Evolutionary conservation across 1,284 basidiomycete species (phyloP), one percentile per base, ranked within the genome.

Genomic region (Coriolopsis trogii): DNA sequence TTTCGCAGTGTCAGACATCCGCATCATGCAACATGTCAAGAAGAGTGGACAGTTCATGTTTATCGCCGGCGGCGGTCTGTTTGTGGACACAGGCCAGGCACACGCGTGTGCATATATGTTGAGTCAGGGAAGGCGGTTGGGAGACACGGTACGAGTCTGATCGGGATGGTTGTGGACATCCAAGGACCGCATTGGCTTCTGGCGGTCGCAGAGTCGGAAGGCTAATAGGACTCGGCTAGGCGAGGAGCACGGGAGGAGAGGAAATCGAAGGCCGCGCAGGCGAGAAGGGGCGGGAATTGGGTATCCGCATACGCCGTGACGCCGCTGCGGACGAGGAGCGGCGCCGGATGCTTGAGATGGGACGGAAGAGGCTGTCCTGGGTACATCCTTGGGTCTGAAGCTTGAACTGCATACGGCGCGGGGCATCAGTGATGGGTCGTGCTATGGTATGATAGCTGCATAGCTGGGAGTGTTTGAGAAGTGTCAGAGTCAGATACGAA

Each of bases 401-500:
- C n/a, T n/a, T n/a, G n/a, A n/a, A n/a, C n/a, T n/a, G n/a, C n/a
- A n/a, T n/a, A 16, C 29, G 48, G 8, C 13, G 40, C 41, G 31
- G 41, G 25, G 26, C 48, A 51, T 51, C 49, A 51, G 29, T 44
- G 49, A 45, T 51, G n/a, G 41, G 42, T 50, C 33, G 41, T 50
- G 49, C 29, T 30, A 39, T 25, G 33, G 42, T 29, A 23, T 44
- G 49, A 44, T 44, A 29, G n/a, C 25, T 15, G 31, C 18, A 30
- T 9, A 37, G 23, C 29, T n/a, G 29, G 18, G 31, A 18, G n/a
- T 6, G 12, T 20, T 18, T 13, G 25, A 43, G 29, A n/a, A 15
- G n/a, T 34, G 15, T 39, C 34, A 37, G 36, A 26, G 15, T 28
- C 34, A 43, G 21, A 25, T n/a, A 37, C 16, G 29, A 25, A 39